Evolutionary conservation across 2,329 filamentous ascomycete species (phyloP).

Genomic region (Exophiala lecanii-corni): DNA sequence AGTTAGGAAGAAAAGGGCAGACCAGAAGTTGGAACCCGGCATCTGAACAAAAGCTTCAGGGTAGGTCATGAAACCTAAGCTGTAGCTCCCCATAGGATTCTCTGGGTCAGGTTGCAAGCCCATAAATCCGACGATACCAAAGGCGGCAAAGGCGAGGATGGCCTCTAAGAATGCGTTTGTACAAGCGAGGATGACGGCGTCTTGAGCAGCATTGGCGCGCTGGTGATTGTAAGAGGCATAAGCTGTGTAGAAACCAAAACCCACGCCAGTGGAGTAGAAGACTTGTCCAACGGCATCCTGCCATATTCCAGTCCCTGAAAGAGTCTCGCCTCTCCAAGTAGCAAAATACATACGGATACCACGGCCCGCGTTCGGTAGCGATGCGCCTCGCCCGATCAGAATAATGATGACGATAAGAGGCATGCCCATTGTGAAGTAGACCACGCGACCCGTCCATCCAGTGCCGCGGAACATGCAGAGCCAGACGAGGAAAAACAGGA

Average conservation of each 20-base stretch:
- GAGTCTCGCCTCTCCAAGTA: constrained; percentile 43
- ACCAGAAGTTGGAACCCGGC: constrained; percentile 53
- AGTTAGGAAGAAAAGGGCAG: constrained; percentile 51
- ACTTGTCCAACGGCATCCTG: constrained; percentile 53
- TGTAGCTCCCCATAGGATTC: constrained; percentile 47
- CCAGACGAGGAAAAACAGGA: constrained; percentile 54
- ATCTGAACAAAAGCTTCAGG: constrained; percentile 51
- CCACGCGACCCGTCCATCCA: constrained; percentile 50
- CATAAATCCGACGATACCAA: constrained; percentile 49
- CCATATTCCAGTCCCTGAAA: constrained; percentile 48
- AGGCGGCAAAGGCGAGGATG: constrained; percentile 44
- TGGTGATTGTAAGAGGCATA: constrained; percentile 52
- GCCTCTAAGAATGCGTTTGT: constrained; percentile 4
- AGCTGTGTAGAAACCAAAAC: constrained; percentile 52
- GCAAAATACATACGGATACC: constrained; percentile 45
- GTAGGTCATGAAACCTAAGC: constrained; percentile 50
- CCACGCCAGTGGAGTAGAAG: constrained; percentile 53
- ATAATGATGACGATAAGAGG: constrained; percentile 52
- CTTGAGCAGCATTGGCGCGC: constrained; percentile 53
- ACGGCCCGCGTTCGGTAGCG: constrained; percentile 47
- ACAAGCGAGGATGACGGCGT: constrained; percentile 33
- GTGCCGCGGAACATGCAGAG: constrained; percentile 53
- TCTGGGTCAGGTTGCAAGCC: constrained; percentile 34
- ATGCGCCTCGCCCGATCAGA: constrained; percentile 48
- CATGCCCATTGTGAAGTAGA: constrained; percentile 54